Evolutionary conservation across 345 rosid species (phyloP).

Genomic region (Linum lewisii): DNA sequence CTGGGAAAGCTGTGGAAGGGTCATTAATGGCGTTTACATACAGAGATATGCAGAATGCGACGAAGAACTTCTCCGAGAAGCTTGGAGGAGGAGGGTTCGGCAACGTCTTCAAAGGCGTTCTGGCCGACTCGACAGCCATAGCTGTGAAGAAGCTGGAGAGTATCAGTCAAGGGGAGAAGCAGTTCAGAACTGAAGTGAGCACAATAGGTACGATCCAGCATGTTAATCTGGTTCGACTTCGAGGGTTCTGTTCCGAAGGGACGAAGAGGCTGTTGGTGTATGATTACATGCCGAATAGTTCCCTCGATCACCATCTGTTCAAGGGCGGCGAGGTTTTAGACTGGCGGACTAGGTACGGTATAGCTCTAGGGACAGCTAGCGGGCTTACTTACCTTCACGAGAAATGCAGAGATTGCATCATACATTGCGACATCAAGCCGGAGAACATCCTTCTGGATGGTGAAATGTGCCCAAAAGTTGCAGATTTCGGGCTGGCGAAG

Average conservation of each 20-base stretch:
- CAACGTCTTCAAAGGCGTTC: conserved; percentile 66
- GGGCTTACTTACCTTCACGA: conserved; percentile 77
- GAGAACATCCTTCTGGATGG: conserved; percentile 71
- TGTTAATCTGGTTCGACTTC: conserved; percentile 70
- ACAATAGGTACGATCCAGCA: conserved; percentile 77
- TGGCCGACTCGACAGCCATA: conserved; percentile 52
- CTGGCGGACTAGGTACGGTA: conserved; percentile 56
- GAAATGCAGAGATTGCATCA: conserved; percentile 75
- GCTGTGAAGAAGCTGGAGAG: conserved; percentile 82
- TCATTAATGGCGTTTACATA: conserved; percentile 55
- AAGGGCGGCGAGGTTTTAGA: conserved; percentile 24
- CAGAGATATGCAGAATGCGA: conserved; percentile 52
- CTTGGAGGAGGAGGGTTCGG: conserved; percentile 87
- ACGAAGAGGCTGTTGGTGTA: conserved; percentile 49
- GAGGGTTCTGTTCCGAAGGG: conserved; percentile 78
- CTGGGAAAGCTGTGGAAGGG: conserved; percentile 41
- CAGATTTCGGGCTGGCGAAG: conserved; percentile 85
- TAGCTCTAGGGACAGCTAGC: conserved; percentile 71
- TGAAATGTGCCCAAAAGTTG: conserved; percentile 62
- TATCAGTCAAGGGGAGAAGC: conserved; percentile 80
- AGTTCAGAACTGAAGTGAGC: conserved; percentile 65
- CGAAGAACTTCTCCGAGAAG: conserved; percentile 67
- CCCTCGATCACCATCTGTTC: conserved; percentile 57
- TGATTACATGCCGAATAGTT: conserved; percentile 73
- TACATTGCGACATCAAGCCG: conserved; percentile 84